Base-by-base conservation (phyloP, 352 stramenopile genomes). In the Thraustochytrium striatum region DNA sequence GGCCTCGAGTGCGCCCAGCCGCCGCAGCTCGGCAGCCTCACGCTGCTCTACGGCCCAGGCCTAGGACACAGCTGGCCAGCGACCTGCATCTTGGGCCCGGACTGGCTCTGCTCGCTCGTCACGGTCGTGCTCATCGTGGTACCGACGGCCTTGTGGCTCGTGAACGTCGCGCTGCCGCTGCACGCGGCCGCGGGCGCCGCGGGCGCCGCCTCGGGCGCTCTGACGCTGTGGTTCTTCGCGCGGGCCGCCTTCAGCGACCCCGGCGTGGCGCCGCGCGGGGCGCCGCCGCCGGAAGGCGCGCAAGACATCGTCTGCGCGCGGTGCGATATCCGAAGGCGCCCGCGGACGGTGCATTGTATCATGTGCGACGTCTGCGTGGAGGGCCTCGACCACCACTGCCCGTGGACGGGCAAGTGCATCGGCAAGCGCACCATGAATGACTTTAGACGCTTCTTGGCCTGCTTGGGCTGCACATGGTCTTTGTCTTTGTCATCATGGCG, bases 371-470 rank as follows among this genome's bases (percentile, higher is more conserved):
- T 86, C 8, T 87, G 84, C 69, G 69, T 86, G 5, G 33, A 82
- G 2, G 73, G 62, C 32, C 83, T 96, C 79, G 91, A 96, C 79
- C 91, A 96, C 83, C 91, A 96, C 79, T 96, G 91, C 78, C 91
- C 91, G 30, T 96, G 91, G 89, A 96, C 91, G 13, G 90, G 91
- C 78, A 94, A 95, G 82, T 95, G 91, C 83, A 88, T 95, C 28
- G 91, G 90, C 65, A 85, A 90, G 79, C 84, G 88, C 78, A 95
- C 88, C 33, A 83, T 94, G 36, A 84, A 85, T 47, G 90, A 83
- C 85, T 94, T 94, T 72, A 92, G 93, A 84, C 41, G 36, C 59
- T 70, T 2, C 59, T 70, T 11, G 59, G 0, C n/a, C 9, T 69
- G 9, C 25, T 50, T 33, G 44, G 38, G 19, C 28, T 70, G 16